A percentile compares a stretch with the other conserved stretches of the same genome.
Evolutionary conservation across 2,329 filamentous ascomycete genomes (phyloP).

Genomic region (Xenosphaeropsis pyriputrescens): DNA sequence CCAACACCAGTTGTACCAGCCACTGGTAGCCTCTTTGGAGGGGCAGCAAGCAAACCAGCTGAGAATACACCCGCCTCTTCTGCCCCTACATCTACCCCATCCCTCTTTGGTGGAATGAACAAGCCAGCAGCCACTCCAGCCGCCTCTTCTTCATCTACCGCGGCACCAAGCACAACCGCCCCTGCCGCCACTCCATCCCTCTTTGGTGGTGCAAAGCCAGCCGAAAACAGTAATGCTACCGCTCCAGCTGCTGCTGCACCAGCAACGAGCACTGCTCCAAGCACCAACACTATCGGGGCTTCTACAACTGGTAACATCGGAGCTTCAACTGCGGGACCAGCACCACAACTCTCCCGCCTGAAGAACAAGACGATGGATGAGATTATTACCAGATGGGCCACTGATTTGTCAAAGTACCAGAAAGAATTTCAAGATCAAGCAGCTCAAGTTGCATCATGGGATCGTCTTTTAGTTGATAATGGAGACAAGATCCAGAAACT

Average conservation of each 20-base stretch:
- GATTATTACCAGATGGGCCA: constrained; percentile 93
- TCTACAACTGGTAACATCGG: constrained; percentile 32
- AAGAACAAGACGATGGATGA: constrained; percentile 99
- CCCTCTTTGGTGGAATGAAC: constrained; percentile 3
- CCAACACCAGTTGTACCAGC: constrained; percentile 5
- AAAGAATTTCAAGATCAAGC: constrained; percentile 93
- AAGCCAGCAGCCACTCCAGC: constrained; percentile 1
- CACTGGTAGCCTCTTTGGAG: background rate
- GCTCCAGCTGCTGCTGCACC: constrained; percentile 7
- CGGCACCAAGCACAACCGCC: background rate
- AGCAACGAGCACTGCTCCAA: constrained; percentile 7
- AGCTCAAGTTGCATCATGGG: constrained; percentile 67
- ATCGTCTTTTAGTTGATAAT: constrained; percentile 83
- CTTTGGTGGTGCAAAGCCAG: constrained; percentile 2
- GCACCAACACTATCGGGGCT: constrained; percentile 11
- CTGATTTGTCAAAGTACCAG: constrained; percentile 88
- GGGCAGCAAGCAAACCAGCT: background rate
- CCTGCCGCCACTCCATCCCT: constrained; percentile 1
- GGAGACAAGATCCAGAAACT: constrained; percentile 89
- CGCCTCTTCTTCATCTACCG: constrained; percentile 2
- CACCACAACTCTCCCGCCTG: constrained; percentile 73
- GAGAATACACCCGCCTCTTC: background rate
- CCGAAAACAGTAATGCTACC: constrained; percentile 6
- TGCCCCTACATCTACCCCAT: constrained; percentile 6
- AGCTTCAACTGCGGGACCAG: constrained; percentile 65